Evolutionary conservation across 768 basidiomycete species (phyloP).

Genomic region (Xanthoconium purpureum): DNA sequence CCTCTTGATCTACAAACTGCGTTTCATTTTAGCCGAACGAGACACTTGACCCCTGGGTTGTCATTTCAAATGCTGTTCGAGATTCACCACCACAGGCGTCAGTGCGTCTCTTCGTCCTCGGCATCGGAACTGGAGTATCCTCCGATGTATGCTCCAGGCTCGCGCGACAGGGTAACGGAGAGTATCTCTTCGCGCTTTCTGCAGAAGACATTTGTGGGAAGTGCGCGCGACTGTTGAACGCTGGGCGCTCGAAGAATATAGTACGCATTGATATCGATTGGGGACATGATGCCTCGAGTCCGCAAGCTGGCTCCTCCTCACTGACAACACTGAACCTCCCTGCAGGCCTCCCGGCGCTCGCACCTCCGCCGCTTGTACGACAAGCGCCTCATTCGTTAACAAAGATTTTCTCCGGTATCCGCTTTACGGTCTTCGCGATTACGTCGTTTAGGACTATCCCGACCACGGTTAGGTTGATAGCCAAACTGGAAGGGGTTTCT

Average conservation of each 20-base stretch:
- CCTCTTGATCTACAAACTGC: not conserved
- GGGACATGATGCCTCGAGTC: conserved; percentile 25
- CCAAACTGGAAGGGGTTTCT: conserved; percentile 25
- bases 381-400: conserved; percentile 34
- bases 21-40: conserved; percentile 8
- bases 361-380: conserved; percentile 33
- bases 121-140: conserved; percentile 52
- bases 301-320: not conserved
- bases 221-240: conserved; percentile 48
- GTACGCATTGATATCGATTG: conserved; percentile 50
- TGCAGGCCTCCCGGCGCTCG: conserved; percentile 22
- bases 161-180: conserved; percentile 53
- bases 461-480: conserved; percentile 23
- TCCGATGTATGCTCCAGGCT: conserved; percentile 51
- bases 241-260: conserved; percentile 47
- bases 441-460: conserved; percentile 25
- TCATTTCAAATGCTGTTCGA: conserved; percentile 32
- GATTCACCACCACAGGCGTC: conserved; percentile 29
- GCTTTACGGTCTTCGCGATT: conserved; percentile 36
- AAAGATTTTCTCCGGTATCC: conserved; percentile 33
- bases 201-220: conserved; percentile 48
- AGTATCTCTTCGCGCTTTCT: conserved; percentile 43
- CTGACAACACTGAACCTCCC: conserved; percentile 20
- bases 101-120: conserved; percentile 55
- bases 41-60: conserved; percentile 13